Percentiles rank a stretch among this genome's conserved stretches.
These are phyloP conservation scores for Gastrodia elata DNA, from an alignment of 106 monocot genomes.

Conservation along the genomic window DNA sequence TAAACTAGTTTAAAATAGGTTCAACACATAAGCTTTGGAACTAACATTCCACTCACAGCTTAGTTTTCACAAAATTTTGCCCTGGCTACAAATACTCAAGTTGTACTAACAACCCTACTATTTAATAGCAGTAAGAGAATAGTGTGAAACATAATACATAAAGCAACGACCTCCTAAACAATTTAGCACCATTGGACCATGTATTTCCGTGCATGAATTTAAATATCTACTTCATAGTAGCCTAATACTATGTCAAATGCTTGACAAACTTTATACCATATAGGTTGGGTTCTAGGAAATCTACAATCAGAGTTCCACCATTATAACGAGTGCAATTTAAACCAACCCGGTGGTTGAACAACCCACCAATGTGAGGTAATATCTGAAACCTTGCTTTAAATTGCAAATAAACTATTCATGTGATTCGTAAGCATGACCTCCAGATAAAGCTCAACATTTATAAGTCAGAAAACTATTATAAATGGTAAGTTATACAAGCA, in stretches of 20 bases:
- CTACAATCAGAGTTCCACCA: background rate
- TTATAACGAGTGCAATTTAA: background rate
- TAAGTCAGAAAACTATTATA: background rate
- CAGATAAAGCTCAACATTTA: background rate
- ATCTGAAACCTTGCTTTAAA: background rate
- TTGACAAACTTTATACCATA: background rate
- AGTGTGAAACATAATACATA: background rate
- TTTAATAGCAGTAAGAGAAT: background rate
- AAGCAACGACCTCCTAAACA: background rate
- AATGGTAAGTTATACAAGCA: background rate
- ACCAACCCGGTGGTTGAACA: background rate
- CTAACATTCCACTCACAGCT: background rate
- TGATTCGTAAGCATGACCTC: too few relatives aligned
- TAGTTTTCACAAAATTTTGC: slow-evolving; percentile 1
- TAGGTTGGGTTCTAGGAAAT: background rate
- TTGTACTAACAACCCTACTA: background rate
- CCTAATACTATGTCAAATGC: background rate
- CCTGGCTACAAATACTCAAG: background rate
- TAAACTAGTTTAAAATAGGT: background rate
- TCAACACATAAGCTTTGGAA: background rate
- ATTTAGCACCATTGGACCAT: background rate
- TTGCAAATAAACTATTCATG: too few relatives aligned
- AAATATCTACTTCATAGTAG: background rate
- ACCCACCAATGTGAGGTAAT: background rate
- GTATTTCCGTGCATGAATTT: background rate